phyloP scores from a whole-genome alignment of 768 basidiomycete genomes.

The button mushroom (Agaricus bisporus) region DNA sequence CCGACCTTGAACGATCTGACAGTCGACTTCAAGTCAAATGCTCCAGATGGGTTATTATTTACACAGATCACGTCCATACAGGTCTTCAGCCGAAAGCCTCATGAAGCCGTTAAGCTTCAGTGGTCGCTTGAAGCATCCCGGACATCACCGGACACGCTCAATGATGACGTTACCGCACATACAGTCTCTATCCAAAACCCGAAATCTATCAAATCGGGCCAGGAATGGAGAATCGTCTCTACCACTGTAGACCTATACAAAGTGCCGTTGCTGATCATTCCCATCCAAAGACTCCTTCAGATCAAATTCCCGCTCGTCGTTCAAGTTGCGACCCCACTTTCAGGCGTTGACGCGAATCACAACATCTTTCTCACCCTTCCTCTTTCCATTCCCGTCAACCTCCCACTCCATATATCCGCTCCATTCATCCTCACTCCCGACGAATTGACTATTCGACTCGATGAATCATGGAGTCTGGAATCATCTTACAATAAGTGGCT shows the following conservation, averaged over 20 bases:
- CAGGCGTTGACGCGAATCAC: background rate
- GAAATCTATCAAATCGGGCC: background rate
- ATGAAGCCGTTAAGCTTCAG: background rate
- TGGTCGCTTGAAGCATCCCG: conserved; percentile 23
- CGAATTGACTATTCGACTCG: conserved; percentile 35
- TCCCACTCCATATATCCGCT: conserved; percentile 42
- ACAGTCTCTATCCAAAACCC: background rate
- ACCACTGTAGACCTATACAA: background rate
- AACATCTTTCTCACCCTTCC: conserved; percentile 40
- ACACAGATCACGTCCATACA: conserved; percentile 26
- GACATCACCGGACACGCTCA: background rate
- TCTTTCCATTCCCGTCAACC: conserved; percentile 27
- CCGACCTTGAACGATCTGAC: conserved; percentile 22
- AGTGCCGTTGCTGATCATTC: background rate
- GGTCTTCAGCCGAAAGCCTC: conserved; percentile 18
- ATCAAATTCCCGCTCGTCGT: background rate
- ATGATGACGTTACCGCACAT: background rate
- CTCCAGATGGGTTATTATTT: conserved; percentile 35
- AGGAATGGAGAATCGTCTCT: conserved; percentile 1
- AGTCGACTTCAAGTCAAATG: conserved; percentile 22
- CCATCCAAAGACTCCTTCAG: background rate
- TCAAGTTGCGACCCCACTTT: background rate
- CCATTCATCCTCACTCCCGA: conserved; percentile 43
- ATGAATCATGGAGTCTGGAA: conserved; percentile 26
- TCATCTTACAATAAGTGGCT: conserved; percentile 39